Percentiles rank a stretch among this genome's conserved stretches.
These are phyloP conservation scores for Cryptosporidium sp. DNA, from an alignment of 169 alveolate species.

Conservation along the genomic window DNA sequence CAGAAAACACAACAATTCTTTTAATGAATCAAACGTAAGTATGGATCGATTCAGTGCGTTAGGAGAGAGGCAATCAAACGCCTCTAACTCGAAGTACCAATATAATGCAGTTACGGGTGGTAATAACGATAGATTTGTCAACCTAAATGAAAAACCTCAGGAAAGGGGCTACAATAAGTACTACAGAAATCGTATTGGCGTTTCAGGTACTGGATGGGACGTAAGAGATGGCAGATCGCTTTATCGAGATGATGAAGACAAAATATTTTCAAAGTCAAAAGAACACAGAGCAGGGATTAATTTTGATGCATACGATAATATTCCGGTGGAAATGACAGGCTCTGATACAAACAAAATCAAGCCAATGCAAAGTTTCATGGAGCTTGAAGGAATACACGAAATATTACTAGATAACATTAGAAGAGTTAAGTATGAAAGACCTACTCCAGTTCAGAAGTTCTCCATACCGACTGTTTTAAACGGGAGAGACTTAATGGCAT, in stretches of 20 bases:
- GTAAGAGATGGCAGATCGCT: slow-evolving; percentile 85
- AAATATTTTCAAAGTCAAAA: slow-evolving; percentile 83
- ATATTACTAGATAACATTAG: slow-evolving; percentile 82
- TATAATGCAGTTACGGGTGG: slow-evolving; percentile 2
- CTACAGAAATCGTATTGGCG: slow-evolving; percentile 27
- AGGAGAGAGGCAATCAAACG: slow-evolving; percentile 23
- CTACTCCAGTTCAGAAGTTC: slow-evolving; percentile 96
- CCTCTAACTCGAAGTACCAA: slow-evolving; percentile 45
- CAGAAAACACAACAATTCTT: slow-evolving; percentile 21
- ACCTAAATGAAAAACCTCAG: slow-evolving; percentile 20
- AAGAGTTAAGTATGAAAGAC: slow-evolving; percentile 89
- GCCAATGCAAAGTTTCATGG: slow-evolving; percentile 84
- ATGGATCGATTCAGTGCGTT: slow-evolving; percentile 61
- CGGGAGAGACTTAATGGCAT: slow-evolving; percentile 95
- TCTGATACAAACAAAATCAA: slow-evolving; percentile 80
- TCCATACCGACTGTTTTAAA: slow-evolving; percentile 93
- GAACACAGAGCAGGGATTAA: slow-evolving; percentile 88
- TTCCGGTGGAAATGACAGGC: slow-evolving; percentile 90
- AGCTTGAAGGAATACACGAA: slow-evolving; percentile 81
- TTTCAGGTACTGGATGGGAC: slow-evolving; percentile 83
- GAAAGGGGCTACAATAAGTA: slow-evolving; percentile 47
- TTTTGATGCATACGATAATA: slow-evolving; percentile 87
- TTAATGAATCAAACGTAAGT: background rate
- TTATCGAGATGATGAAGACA: slow-evolving; percentile 85
- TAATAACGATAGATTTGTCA: slow-evolving; percentile 25